These are phyloP conservation scores for Corrigiola litoralis DNA, from an alignment of 179 eudicot genomes.

Conservation along the genomic window DNA sequence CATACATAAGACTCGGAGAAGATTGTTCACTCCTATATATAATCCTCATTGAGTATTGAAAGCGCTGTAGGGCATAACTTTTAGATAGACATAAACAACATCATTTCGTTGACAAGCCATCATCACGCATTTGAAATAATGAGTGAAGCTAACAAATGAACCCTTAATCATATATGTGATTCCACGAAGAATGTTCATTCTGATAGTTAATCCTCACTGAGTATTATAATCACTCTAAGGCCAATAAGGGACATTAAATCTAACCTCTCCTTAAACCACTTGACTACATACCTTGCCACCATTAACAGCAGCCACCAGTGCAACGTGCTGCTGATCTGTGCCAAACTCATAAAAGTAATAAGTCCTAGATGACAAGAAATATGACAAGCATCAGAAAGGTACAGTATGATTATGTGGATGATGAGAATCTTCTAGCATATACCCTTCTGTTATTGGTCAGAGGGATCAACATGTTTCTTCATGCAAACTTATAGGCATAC, in stretches of 20 bases:
- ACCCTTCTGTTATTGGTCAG: too few species aligned
- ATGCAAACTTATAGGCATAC: too few species aligned
- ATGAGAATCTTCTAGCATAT: too few species aligned
- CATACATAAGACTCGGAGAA: neutral
- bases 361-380: constrained; percentile 51
- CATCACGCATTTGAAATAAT: neutral
- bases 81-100: neutral
- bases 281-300: constrained; percentile 65
- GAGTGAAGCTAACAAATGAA: neutral
- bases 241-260: neutral
- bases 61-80: too few species aligned
- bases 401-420: too few species aligned
- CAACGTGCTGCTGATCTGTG: constrained; percentile 71
- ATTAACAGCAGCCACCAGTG: constrained; percentile 80
- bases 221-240: neutral
- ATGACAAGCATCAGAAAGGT: neutral
- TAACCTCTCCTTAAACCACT: neutral
- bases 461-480: too few species aligned
- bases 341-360: constrained; percentile 91
- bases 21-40: too few species aligned
- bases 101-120: neutral
- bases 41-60: too few species aligned
- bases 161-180: neutral
- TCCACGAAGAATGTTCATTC: neutral
- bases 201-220: neutral